A percentile compares a stretch with the other conserved stretches of the same genome.
phyloP scores from a whole-genome alignment of 768 basidiomycete species.

The Boletus reticulatus region DNA sequence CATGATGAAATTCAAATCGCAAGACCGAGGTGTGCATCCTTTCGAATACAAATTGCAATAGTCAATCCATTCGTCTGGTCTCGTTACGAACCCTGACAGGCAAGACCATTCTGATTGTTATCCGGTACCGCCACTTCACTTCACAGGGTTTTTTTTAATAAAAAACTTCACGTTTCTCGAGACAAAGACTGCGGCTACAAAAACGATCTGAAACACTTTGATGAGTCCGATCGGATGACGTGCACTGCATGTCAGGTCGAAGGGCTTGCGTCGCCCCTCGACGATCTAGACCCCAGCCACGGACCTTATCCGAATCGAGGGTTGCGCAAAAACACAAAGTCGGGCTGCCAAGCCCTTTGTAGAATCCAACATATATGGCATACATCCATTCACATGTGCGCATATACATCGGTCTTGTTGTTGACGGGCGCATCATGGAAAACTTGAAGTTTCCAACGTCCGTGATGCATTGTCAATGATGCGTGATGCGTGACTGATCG shows the following conservation, averaged over 20 bases:
- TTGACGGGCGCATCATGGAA: not conserved
- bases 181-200: not conserved
- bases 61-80: not conserved
- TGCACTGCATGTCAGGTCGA: not conserved
- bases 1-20: conserved; percentile 5
- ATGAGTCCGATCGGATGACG: not conserved
- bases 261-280: not conserved
- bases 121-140: not conserved
- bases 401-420: no score
- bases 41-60: not conserved
- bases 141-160: not conserved
- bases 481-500: no score
- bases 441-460: no score
- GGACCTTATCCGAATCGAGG: conserved; percentile 15
- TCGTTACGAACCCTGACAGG: not conserved
- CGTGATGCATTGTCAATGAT: no score
- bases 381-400: no score
- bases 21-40: conserved; percentile 4
- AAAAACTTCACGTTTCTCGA: no score
- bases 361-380: not conserved
- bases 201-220: not conserved
- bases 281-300: conserved; percentile 6
- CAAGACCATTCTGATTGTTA: not conserved
- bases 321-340: not conserved
- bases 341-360: not conserved